phyloP scores from a whole-genome alignment of 495 filamentous ascomycete species.

The Aspergillus coremiiformis region DNA sequence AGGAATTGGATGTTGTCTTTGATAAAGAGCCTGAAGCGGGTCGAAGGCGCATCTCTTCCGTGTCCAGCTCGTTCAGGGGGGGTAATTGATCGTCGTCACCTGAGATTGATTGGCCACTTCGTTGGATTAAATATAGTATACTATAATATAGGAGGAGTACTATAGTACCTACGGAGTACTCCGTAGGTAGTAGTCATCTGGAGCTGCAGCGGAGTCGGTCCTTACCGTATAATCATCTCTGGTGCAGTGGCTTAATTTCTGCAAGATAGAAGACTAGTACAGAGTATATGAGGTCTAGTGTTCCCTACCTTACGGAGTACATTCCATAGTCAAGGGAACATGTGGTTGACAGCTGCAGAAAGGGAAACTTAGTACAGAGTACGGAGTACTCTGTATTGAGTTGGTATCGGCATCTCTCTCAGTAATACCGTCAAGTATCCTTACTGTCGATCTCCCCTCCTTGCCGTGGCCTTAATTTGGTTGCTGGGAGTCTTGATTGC shows the following conservation, averaged over 20 bases:
- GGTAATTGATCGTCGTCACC: neutral
- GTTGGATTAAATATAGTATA: neutral
- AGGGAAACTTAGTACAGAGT: no score
- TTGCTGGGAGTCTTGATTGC: neutral
- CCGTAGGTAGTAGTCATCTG: neutral
- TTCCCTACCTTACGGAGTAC: no score
- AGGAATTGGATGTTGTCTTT: neutral
- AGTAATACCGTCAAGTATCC: no score
- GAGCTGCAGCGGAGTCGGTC: neutral
- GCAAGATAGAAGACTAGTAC: no score
- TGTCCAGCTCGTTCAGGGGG: constrained; percentile 13
- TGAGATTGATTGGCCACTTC: neutral
- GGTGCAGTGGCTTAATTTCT: no score
- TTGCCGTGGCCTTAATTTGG: neutral
- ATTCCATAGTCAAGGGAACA: neutral
- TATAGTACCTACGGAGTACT: neutral
- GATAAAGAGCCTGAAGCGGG: neutral
- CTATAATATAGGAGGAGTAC: neutral
- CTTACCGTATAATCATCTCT: no score
- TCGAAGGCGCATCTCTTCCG: constrained; percentile 20
- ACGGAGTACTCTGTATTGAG: no score
- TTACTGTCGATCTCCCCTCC: neutral
- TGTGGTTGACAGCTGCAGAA: neutral
- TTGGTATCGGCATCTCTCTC: neutral
- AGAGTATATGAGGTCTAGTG: no score